Evolutionary conservation across 192 early-diverging fungal genomes (phyloP), one percentile per base, ranked within the genome.

Genomic region (Backusella liffmaniae): DNA sequence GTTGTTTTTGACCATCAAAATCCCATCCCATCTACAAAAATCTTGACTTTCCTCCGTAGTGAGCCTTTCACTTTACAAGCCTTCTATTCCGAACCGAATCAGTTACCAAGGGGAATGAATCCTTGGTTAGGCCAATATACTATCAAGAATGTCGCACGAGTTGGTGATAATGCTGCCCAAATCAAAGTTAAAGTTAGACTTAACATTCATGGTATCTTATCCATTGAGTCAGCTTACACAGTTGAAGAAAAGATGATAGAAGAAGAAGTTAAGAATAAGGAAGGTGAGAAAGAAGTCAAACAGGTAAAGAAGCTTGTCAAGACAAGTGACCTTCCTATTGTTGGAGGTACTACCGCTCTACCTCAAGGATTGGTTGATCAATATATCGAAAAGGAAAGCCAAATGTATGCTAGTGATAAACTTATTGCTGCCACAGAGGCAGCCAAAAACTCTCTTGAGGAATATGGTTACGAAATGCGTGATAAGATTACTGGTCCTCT

Each of bases 401-500:
- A 94, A 77, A 97, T 99, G 97, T 72, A 83, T 56, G 78, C 90
- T 10, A 73, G 87, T 69, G 96, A 99, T 85, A 92, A 91, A 77
- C 91, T 99, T 67, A 94, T 99, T 44, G 86, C 91, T 59, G 96
- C 96, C 70, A 99, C 97, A 13, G 96, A 97, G 80, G 88, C 94
- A 66, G 90, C 89, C 81, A 94, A 95, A 83, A 99, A 99, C 86
- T 87, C 91, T 46, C 90, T 99, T 53, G 97, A 99, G 84, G 97
- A 99, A 88, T 99, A 99, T 88, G 94, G 98, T 29, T 99, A 99
- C 82, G 94, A 98, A 26, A 93, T 92, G 68, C 93, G 97, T 42
- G 84, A 85, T 80, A 96, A 97, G 91, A 81, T 96, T 36, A 91
- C 92, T 67, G 78, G 76, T 46, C 85, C 91, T 18, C 95, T 91